Evolutionary conservation across 225 moss, liverwort and hornwort genomes (phyloP).

Genomic region (Rhytidiadelphus loreus): DNA sequence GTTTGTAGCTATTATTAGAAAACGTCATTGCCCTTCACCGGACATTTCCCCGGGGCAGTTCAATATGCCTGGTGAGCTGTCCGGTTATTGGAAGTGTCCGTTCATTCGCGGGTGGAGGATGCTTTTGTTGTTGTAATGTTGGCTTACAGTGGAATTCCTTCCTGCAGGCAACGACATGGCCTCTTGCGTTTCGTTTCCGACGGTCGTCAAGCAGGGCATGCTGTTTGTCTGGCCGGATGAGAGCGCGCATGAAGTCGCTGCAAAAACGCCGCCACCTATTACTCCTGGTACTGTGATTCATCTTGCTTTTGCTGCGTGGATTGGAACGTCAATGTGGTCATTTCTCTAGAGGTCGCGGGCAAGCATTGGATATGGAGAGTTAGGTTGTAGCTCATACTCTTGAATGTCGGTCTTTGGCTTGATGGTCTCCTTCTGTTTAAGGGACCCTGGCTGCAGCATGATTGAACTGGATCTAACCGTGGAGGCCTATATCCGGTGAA

Average conservation of each 20-base stretch:
- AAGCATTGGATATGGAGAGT: background rate
- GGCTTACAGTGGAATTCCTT: background rate
- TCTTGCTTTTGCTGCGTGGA: background rate
- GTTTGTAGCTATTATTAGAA: background rate
- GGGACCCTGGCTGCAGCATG: background rate
- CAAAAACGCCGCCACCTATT: slow-evolving; percentile 37
- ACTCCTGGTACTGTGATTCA: slow-evolving; percentile 29
- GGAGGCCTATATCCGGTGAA: background rate
- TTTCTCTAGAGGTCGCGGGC: background rate
- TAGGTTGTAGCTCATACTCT: background rate
- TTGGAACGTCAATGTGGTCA: background rate
- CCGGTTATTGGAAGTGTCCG: background rate
- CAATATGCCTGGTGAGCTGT: background rate
- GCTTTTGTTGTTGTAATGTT: background rate
- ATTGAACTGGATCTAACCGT: background rate
- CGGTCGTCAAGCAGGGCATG: slow-evolving; percentile 53
- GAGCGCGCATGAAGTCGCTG: slow-evolving; percentile 43
- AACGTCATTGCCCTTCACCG: background rate
- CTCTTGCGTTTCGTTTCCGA: slow-evolving; percentile 31
- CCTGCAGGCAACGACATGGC: slow-evolving; percentile 32
- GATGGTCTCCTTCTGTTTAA: background rate
- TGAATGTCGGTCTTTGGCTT: background rate
- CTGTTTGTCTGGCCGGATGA: slow-evolving; percentile 86
- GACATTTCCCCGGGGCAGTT: background rate
- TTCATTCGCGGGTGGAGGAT: background rate